phyloP scores from a whole-genome alignment of 176 grass and related monocot genomes.

The Carex pumila region DNA sequence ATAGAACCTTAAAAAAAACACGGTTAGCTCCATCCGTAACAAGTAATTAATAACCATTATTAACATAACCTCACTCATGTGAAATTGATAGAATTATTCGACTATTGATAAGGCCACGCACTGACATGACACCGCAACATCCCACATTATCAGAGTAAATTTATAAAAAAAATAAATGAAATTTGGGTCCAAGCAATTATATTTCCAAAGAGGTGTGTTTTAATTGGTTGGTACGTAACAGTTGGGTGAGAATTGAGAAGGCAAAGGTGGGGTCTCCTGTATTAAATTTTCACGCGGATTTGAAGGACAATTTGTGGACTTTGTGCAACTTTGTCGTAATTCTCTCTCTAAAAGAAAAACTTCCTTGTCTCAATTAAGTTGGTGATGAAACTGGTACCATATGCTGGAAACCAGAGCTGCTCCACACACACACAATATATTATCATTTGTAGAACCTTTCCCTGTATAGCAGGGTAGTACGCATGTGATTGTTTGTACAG shows the following conservation, averaged over 20 bases:
- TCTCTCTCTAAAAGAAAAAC: not conserved
- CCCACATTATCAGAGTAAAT: not conserved
- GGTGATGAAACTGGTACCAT: not conserved
- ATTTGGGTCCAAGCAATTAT: not conserved
- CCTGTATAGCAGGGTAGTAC: not conserved
- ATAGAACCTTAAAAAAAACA: too few relatives aligned
- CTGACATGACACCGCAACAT: not conserved
- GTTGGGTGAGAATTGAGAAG: not conserved
- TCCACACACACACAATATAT: not conserved
- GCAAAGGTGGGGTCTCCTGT: not conserved
- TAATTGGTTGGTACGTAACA: conserved; percentile 7
- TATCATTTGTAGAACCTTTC: not conserved
- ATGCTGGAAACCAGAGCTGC: not conserved
- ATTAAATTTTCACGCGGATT: conserved; percentile 16
- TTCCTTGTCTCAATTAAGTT: too few relatives aligned
- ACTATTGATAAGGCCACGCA: not conserved
- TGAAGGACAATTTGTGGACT: not conserved
- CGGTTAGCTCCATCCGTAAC: too few relatives aligned
- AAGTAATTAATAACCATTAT: too few relatives aligned
- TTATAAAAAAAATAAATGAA: not conserved
- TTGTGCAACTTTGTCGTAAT: not conserved
- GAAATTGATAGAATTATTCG: not conserved
- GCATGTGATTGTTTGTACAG: not conserved
- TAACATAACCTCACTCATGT: too few relatives aligned
- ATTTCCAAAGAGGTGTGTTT: not conserved